These are phyloP conservation scores for Arxiozyma slooffiae DNA, from an alignment of 1,139 yeast species.

Conservation along the genomic window DNA sequence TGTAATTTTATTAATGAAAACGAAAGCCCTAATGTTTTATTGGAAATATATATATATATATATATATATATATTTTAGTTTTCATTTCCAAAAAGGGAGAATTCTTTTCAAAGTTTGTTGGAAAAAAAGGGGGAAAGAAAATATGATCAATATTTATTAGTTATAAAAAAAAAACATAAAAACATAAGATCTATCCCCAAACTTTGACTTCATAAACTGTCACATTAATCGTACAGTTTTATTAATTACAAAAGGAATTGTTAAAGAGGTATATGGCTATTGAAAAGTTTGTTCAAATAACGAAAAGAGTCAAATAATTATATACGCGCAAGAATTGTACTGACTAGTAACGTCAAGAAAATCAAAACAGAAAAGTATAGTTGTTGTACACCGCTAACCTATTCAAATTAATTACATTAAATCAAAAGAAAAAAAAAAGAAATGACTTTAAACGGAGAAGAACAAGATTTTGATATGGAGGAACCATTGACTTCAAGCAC, in stretches of 20 bases:
- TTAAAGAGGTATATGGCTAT: too few relatives aligned
- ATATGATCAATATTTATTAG: neutral
- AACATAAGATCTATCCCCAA: neutral
- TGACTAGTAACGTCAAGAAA: neutral
- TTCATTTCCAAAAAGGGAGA: neutral
- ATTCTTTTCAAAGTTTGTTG: neutral
- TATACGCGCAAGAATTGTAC: too few relatives aligned
- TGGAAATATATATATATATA: too few relatives aligned
- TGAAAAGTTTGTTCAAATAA: too few relatives aligned
- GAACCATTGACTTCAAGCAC: conserved; percentile 34
- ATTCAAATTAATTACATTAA: neutral
- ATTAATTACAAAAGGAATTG: neutral
- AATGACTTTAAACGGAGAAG: neutral
- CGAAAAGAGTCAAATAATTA: too few relatives aligned
- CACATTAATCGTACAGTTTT: too few relatives aligned
- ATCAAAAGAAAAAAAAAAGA: conserved; percentile 6
- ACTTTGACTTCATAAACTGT: neutral
- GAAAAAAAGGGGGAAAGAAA: neutral
- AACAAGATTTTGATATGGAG: conserved; percentile 18
- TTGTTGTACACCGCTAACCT: neutral
- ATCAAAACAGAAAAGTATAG: neutral
- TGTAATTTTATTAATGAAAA: too few relatives aligned
- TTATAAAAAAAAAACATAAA: too few relatives aligned
- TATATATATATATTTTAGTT: too few relatives aligned
- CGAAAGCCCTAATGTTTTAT: neutral